Base-by-base conservation (phyloP, 2,329 filamentous ascomycete species). In the Diplodia scrobiculata region DNA sequence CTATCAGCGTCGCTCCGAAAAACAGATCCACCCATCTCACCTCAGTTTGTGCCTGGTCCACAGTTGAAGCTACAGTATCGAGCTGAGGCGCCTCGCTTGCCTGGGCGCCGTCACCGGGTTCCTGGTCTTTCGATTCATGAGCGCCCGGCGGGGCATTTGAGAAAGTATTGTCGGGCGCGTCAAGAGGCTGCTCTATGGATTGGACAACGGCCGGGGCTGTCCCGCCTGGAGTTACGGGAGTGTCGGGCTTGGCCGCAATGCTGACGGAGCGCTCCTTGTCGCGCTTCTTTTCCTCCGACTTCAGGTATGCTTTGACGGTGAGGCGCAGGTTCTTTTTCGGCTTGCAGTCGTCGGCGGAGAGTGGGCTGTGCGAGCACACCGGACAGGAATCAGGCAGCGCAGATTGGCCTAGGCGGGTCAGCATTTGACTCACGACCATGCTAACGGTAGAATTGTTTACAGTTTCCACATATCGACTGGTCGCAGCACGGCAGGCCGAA, bases 401-500 rank as follows among this genome's bases (percentile, higher is more conserved):
- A 7, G 87, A 83, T 78, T 96, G 92, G 77, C 92, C 88, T 94
- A 70, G 21, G 27, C 11, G n/a, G 19, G 27, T 62, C 27, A 62
- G 62, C 58, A 41, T 71, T 67, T 67, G 69, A 68, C 67, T 63
- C 51, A 63, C 45, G 25, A 48, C 21, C 5, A 27, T 34, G 25
- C 27, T 25, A 19, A 6, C 11, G 27, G 38, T 34, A 58, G 27
- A 59, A 45, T 51, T 59, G 59, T 89, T 74, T 82, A 97, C 95
- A 99, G 70, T 83, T 85, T 74, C 94, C 90, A 82, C 95, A 98
- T 67, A 98, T 96, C 48, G 91, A 89, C 75, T 96, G 94, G 74
- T 97, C 95, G 78, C 95, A 99, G 79, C 95, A 99, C 1, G 93
- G 91, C 32, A 97, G 83, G 69, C 93, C 91, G 77, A 92, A 96